Evolutionary conservation across 768 basidiomycete genomes (phyloP).

Genomic region (Boletellus ananiceps): DNA sequence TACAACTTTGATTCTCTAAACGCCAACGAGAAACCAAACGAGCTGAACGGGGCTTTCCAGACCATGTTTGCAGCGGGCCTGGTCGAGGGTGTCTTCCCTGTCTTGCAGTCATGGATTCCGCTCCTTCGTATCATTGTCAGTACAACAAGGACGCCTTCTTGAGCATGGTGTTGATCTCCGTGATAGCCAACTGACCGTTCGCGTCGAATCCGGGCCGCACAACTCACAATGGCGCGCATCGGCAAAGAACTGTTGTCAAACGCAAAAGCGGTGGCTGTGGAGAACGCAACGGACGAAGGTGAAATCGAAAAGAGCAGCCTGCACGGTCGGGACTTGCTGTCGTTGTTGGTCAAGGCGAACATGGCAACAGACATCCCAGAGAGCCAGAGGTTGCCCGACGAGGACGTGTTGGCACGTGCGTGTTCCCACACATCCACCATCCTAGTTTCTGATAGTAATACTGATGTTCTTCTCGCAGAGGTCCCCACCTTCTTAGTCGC

Average conservation of each 20-base stretch:
- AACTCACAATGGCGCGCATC: background rate
- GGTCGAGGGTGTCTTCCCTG: background rate
- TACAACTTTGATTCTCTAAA: background rate
- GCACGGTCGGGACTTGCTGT: slow-evolving; percentile 51
- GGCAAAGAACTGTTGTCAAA: background rate
- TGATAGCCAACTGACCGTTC: background rate
- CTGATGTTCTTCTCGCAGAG: background rate
- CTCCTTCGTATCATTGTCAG: background rate
- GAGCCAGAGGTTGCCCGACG: slow-evolving; percentile 53
- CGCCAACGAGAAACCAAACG: background rate
- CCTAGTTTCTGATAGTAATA: background rate
- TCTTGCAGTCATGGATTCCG: background rate
- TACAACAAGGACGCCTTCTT: too few relatives aligned
- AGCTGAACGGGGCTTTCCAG: background rate
- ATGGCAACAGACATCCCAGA: slow-evolving; percentile 45
- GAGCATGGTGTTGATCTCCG: too few relatives aligned
- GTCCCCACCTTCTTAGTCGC: background rate
- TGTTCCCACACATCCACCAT: background rate
- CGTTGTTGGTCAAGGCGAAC: slow-evolving; percentile 36
- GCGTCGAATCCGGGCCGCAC: background rate
- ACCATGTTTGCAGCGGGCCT: background rate
- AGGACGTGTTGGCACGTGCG: slow-evolving; percentile 56
- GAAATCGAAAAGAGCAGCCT: slow-evolving; percentile 34
- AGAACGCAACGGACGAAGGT: slow-evolving; percentile 21
- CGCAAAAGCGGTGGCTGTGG: slow-evolving; percentile 18